Evolutionary conservation across 208 protist species (phyloP), one percentile per base, ranked within the genome.

Genomic region (Vickermania spadyakhi): DNA sequence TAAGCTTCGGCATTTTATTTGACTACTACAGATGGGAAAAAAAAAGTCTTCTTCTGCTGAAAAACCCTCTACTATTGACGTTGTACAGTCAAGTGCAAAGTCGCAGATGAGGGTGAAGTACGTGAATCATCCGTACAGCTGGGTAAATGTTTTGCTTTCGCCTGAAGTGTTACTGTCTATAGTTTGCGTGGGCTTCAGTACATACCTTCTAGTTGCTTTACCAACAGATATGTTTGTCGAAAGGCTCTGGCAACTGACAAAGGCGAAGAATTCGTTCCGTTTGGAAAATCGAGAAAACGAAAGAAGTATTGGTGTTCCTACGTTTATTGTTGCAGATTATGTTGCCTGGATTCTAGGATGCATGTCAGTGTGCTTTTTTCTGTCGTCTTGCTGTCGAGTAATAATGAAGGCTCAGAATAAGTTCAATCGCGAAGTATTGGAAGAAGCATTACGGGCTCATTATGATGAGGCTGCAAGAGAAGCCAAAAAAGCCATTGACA

Each of bases 381-480:
- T 58, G 4, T 41, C 14, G n/a, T 4, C 28, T 3, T 58, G 21
- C 54, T 58, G 11, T 4, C 5, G 21, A 21, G 21, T 58, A 21
- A 29, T 27, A 21, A 18, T 55, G 21, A 55, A 55, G 25, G 51
- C 51, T 28, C 51, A 55, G 51, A 18, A 27, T 18, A 18, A 55
- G 51, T 22, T 26, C 21, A 27, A 55, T 7, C 5, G 26, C 13
- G 25, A 55, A 27, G 21, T 28, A 55, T 23, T 55, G 51, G 70
- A 63, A 11, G 69, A 51, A 41, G 50, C 71, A 0, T 65, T 55
- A 42, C 63, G 41, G 28, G 41, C 52, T 31, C 64, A 60, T 2
- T 31, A 57, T 26, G 42, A 55, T 2, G 49, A 68, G 21, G 65
- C 67, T 0, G 60, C 69, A 7, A 5, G 29, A 59, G 28, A 49